Conservation (phyloP, 768 basidiomycete species). For the Mycena rosella region DNA sequence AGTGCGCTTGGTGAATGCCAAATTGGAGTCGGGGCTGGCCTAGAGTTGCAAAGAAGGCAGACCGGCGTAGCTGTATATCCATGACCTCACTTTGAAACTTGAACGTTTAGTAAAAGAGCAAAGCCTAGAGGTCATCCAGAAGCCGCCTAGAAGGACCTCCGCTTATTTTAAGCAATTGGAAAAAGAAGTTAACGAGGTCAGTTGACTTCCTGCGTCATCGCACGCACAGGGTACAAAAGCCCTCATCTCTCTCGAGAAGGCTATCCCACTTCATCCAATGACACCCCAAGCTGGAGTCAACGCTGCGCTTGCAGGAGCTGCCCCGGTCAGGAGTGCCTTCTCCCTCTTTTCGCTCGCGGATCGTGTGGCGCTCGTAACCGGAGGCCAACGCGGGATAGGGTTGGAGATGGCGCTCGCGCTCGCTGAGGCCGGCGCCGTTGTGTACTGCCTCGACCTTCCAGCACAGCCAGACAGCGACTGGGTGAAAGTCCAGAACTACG, state of each 20-base stretch:
- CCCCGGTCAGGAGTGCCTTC: slow-evolving; percentile 63
- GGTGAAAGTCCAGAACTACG: slow-evolving; percentile 62
- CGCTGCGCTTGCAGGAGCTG: slow-evolving; percentile 17
- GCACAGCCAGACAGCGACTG: slow-evolving; percentile 62
- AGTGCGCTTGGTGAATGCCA: slow-evolving; percentile 20
- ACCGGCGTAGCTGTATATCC: too few relatives aligned
- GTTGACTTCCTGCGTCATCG: not conserved
- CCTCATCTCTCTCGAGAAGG: not conserved
- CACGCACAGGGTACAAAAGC: slow-evolving; percentile 4
- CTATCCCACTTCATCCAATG: slow-evolving; percentile 7
- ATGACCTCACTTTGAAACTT: too few relatives aligned
- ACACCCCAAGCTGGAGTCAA: slow-evolving; percentile 12
- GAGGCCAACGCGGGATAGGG: slow-evolving; percentile 78
- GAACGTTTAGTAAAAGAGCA: too few relatives aligned
- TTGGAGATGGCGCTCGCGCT: slow-evolving; percentile 87
- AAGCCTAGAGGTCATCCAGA: too few relatives aligned
- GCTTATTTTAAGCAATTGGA: too few relatives aligned
- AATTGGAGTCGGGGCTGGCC: too few relatives aligned
- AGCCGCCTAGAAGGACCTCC: too few relatives aligned
- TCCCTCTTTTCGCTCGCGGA: slow-evolving; percentile 70
- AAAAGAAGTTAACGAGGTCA: too few relatives aligned
- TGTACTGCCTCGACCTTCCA: slow-evolving; percentile 76
- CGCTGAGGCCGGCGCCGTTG: slow-evolving; percentile 69
- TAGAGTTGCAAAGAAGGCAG: too few relatives aligned
- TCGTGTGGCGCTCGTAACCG: slow-evolving; percentile 72